phyloP scores from a whole-genome alignment of 2,329 filamentous ascomycete genomes.

The Cordyceps cicadae region DNA sequence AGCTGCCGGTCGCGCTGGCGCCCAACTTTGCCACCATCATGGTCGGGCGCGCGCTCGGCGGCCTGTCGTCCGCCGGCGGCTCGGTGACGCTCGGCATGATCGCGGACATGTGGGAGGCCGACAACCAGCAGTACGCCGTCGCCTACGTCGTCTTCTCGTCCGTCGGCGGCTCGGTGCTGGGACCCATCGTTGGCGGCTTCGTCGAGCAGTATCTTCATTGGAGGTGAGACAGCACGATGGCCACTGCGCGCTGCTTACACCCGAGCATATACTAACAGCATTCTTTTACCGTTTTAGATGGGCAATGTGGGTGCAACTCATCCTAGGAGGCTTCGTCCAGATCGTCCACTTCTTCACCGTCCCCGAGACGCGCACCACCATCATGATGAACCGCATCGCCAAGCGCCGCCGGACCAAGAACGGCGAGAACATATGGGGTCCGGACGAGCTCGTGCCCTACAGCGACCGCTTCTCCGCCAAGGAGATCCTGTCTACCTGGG shows the following conservation, averaged over 20 bases:
- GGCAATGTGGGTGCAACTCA: slow-evolving; percentile 80
- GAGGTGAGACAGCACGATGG: slow-evolving; percentile 36
- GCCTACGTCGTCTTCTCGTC: slow-evolving; percentile 72
- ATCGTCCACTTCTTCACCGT: slow-evolving; percentile 59
- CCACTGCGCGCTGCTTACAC: no score
- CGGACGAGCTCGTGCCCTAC: slow-evolving; percentile 60
- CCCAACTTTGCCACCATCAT: slow-evolving; percentile 65
- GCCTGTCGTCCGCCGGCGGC: slow-evolving; percentile 62
- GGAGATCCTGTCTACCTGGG: slow-evolving; percentile 50
- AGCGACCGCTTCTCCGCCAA: slow-evolving; percentile 47
- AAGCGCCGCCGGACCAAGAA: slow-evolving; percentile 59
- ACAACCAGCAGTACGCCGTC: slow-evolving; percentile 66
- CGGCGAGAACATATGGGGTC: slow-evolving; percentile 58
- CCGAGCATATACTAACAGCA: slow-evolving; percentile 10
- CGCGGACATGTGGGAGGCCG: slow-evolving; percentile 63
- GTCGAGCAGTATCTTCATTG: slow-evolving; percentile 58
- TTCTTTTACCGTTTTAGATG: slow-evolving; percentile 25
- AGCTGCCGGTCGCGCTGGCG: slow-evolving; percentile 62
- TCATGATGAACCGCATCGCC: slow-evolving; percentile 72
- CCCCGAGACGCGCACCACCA: slow-evolving; percentile 68
- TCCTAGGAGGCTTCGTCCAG: slow-evolving; percentile 65
- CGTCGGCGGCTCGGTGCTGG: slow-evolving; percentile 67
- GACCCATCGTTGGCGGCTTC: slow-evolving; percentile 72
- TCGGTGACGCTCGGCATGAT: slow-evolving; percentile 70
- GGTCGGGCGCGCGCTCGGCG: slow-evolving; percentile 61